These are phyloP conservation scores for Rosa hybrid DNA, from an alignment of 331 rosid genomes.

Conservation along the genomic window DNA sequence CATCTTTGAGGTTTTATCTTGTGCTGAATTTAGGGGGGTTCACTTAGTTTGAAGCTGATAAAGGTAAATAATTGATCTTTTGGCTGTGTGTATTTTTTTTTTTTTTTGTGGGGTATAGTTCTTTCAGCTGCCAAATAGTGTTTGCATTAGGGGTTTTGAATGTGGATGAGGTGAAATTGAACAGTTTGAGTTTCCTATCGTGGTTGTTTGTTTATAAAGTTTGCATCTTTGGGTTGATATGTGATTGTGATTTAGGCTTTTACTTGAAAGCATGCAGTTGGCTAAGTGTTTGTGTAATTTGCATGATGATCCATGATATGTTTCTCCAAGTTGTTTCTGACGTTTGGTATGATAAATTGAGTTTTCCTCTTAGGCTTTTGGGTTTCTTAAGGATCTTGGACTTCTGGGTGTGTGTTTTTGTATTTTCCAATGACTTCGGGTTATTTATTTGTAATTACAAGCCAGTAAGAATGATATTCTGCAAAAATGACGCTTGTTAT, in stretches of 20 bases:
- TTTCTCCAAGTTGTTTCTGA: background rate
- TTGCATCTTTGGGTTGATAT: background rate
- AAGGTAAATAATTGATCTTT: background rate
- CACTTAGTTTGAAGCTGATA: background rate
- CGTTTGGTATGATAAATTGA: background rate
- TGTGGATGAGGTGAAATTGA: background rate
- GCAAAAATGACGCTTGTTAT: too few relatives aligned
- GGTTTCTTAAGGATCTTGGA: background rate
- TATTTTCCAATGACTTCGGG: background rate
- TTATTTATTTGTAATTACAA: background rate
- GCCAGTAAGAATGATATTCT: background rate
- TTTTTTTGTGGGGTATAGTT: background rate
- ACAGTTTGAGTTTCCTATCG: background rate
- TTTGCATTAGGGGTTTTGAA: conserved; percentile 16
- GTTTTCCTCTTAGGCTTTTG: background rate
- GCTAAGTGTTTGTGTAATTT: background rate
- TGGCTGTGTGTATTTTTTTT: background rate
- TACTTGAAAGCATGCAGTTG: conserved; percentile 23
- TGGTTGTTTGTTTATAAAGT: background rate
- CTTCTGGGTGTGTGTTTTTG: background rate
- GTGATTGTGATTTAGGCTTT: background rate
- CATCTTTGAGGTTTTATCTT: background rate
- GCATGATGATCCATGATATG: conserved; percentile 3
- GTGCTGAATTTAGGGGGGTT: background rate
- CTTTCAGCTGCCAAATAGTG: background rate